A percentile compares a stretch with the other conserved stretches of the same genome.
These are phyloP conservation scores for Fagus sylvatica DNA, from an alignment of 306 rosid species.

Conservation along the genomic window DNA sequence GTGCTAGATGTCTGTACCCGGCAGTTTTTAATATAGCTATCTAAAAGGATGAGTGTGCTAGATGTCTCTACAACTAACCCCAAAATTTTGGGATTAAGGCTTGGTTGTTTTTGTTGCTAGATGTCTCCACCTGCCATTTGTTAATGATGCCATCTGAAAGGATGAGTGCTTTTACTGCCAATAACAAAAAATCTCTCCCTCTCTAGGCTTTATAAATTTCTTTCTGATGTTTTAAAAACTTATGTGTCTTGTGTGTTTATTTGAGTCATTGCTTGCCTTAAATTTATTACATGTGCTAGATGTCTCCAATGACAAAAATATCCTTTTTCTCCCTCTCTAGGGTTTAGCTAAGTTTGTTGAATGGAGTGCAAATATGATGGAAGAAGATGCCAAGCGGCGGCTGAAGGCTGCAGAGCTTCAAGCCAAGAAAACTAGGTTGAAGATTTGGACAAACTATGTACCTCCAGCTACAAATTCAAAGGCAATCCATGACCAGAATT, in stretches of 20 bases:
- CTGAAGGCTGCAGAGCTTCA: constrained; percentile 84
- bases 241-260: no score
- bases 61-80: no score
- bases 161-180: background rate
- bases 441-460: constrained; percentile 85
- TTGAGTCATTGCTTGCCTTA: no score
- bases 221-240: no score
- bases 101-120: background rate
- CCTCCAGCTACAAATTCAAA: constrained; percentile 92
- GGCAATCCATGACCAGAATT: constrained; percentile 95
- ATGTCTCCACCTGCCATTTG: background rate
- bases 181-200: background rate
- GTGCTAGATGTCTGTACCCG: background rate
- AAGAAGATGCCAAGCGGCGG: constrained; percentile 86
- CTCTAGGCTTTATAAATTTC: constrained; percentile 48
- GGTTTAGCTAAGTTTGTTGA: constrained; percentile 90
- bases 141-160: background rate
- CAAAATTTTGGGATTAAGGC: no score
- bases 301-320: background rate
- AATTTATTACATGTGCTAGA: no score
- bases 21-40: background rate
- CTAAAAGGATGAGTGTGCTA: background rate
- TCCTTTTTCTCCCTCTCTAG: constrained; percentile 32
- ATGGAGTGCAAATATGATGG: constrained; percentile 99
- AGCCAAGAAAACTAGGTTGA: constrained; percentile 79